phyloP scores from a whole-genome alignment of 495 filamentous ascomycete species.

The Tuber indicum region DNA sequence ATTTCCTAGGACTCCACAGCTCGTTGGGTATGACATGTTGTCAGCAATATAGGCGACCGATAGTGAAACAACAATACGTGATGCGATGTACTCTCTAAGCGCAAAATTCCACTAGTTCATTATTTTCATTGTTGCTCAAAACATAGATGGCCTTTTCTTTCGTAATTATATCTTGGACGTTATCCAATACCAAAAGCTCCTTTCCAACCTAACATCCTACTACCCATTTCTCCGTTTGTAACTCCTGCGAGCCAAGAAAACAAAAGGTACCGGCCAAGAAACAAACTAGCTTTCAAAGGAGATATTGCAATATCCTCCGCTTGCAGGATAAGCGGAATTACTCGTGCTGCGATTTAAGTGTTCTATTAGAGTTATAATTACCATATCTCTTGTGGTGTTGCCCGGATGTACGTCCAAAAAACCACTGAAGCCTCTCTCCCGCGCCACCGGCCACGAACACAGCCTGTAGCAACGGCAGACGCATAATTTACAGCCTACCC shows the following conservation, averaged over 20 bases:
- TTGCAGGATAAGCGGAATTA: no score
- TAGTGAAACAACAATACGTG: not conserved
- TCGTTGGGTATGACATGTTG: not conserved
- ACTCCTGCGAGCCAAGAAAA: not conserved
- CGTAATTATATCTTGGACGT: not conserved
- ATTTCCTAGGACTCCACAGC: no score
- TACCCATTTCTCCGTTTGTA: not conserved
- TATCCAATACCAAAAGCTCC: not conserved
- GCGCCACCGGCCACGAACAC: no score
- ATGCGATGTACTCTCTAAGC: not conserved
- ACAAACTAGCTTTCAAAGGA: not conserved
- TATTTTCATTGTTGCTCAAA: not conserved
- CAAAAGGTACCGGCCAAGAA: not conserved
- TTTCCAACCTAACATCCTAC: no score
- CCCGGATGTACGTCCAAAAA: no score
- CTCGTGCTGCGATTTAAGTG: no score
- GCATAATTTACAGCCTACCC: no score
- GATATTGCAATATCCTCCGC: not conserved
- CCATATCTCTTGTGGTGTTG: no score
- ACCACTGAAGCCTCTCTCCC: no score
- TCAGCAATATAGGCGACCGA: not conserved
- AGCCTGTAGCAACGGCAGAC: no score
- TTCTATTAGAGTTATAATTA: no score
- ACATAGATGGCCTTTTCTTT: no score
- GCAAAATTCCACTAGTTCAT: not conserved